Percentiles rank a stretch among this genome's conserved stretches.
phyloP scores from a whole-genome alignment of 2,329 filamentous ascomycete species.

The Westerdykella ornata region DNA sequence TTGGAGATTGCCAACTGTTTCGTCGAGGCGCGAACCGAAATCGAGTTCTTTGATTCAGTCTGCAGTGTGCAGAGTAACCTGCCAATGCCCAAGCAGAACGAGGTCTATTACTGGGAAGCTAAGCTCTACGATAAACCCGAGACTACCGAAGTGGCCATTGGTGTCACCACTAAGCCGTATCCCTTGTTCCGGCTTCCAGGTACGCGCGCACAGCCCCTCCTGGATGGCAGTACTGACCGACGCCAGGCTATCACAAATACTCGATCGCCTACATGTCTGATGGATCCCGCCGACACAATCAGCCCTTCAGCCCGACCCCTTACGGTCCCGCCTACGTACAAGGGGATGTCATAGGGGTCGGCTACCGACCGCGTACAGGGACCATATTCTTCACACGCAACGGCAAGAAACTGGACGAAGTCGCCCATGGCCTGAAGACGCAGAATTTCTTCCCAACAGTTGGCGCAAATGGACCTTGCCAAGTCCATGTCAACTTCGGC shows the following conservation, averaged over 20 bases:
- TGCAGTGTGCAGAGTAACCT: slow-evolving; percentile 96
- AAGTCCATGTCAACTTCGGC: slow-evolving; percentile 93
- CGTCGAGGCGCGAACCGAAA: slow-evolving; percentile 90
- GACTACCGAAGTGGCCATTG: slow-evolving; percentile 76
- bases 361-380: slow-evolving; percentile 88
- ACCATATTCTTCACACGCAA: slow-evolving; percentile 98
- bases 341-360: slow-evolving; percentile 92
- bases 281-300: slow-evolving; percentile 82
- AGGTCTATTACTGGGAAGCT: slow-evolving; percentile 99
- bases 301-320: slow-evolving; percentile 72
- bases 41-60: slow-evolving; percentile 97
- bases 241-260: slow-evolving; percentile 76
- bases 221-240: slow-evolving; percentile 12
- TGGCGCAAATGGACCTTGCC: slow-evolving; percentile 89
- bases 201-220: slow-evolving; percentile 41
- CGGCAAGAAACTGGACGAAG: slow-evolving; percentile 93
- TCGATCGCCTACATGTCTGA: slow-evolving; percentile 88
- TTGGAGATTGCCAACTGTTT: slow-evolving; percentile 98
- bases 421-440: slow-evolving; percentile 83
- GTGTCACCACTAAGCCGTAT: slow-evolving; percentile 95
- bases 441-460: slow-evolving; percentile 98
- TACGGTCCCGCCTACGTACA: slow-evolving; percentile 84
- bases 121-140: slow-evolving; percentile 99
- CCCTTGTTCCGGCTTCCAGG: slow-evolving; percentile 89
- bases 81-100: slow-evolving; percentile 95